phyloP scores from a whole-genome alignment of 2,329 filamentous ascomycete species.

The Macroventuria anomochaeta region DNA sequence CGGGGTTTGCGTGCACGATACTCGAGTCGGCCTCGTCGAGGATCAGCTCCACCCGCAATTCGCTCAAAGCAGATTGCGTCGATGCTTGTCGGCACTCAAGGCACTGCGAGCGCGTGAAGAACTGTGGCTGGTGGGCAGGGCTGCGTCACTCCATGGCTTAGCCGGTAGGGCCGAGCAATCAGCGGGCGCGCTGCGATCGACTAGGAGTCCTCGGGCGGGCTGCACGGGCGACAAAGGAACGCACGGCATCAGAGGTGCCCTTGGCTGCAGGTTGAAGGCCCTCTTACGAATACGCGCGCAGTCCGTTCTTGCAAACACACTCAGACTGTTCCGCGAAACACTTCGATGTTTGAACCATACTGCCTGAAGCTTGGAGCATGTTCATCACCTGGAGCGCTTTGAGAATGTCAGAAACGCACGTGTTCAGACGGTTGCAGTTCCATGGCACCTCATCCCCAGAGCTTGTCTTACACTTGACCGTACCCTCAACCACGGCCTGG shows the following conservation, averaged over 20 bases:
- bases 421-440: constrained; percentile 13
- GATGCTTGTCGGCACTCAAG: constrained; percentile 27
- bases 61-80: constrained; percentile 19
- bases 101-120: constrained; percentile 22
- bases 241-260: constrained; percentile 15
- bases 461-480: constrained; percentile 12
- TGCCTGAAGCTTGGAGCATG: background rate
- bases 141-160: constrained; percentile 30
- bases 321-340: constrained; percentile 1
- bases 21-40: constrained; percentile 10
- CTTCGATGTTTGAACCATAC: background rate
- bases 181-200: constrained; percentile 10
- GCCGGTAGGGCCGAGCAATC: constrained; percentile 23
- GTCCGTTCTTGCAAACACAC: background rate
- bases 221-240: constrained; percentile 16
- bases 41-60: constrained; percentile 20
- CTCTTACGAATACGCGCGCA: constrained; percentile 8
- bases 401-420: background rate
- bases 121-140: constrained; percentile 30
- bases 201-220: constrained; percentile 2
- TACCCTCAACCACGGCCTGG: constrained; percentile 1
- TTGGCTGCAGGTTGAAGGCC: constrained; percentile 4
- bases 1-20: constrained; percentile 15
- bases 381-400: background rate
- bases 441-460: background rate